Conservation (phyloP, 805 yeast species). For the Metschnikowia cubensis region DNA sequence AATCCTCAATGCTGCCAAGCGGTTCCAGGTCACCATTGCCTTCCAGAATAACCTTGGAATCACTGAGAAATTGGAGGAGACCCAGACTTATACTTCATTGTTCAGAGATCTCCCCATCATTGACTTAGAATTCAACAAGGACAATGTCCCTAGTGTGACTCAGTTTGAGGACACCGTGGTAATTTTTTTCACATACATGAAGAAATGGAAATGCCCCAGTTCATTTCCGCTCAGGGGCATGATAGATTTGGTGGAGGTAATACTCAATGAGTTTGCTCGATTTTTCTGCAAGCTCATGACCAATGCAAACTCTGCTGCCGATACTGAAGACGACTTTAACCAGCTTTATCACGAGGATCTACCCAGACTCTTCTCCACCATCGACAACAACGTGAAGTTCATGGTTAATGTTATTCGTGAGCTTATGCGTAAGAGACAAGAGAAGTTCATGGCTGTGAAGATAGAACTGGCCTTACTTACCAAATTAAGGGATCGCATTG, state of each 20-base stretch:
- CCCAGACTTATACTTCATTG: slow-evolving; percentile 57
- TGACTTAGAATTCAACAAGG: slow-evolving; percentile 36
- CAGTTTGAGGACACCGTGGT: slow-evolving; percentile 44
- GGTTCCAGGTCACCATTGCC: slow-evolving; percentile 76
- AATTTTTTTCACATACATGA: slow-evolving; percentile 56
- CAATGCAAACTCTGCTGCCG: slow-evolving; percentile 39
- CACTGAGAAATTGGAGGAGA: slow-evolving; percentile 45
- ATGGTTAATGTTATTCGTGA: slow-evolving; percentile 70
- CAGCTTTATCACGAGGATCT: slow-evolving; percentile 10
- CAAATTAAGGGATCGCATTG: slow-evolving; percentile 40
- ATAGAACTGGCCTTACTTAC: slow-evolving; percentile 41
- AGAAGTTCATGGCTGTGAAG: slow-evolving; percentile 62
- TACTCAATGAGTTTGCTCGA: slow-evolving; percentile 53
- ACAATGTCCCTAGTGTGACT: slow-evolving; percentile 26
- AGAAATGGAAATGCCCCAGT: slow-evolving; percentile 48
- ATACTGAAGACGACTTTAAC: slow-evolving; percentile 4
- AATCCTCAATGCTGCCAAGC: slow-evolving; percentile 61
- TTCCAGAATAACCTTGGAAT: slow-evolving; percentile 71
- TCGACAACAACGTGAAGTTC: slow-evolving; percentile 63
- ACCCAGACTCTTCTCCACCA: slow-evolving; percentile 36
- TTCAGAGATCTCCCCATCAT: slow-evolving; percentile 68
- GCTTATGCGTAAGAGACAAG: slow-evolving; percentile 65
- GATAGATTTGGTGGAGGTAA: slow-evolving; percentile 58
- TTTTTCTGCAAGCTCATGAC: slow-evolving; percentile 40
- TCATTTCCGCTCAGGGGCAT: slow-evolving; percentile 66